A percentile compares a stretch with the other conserved stretches of the same genome.
phyloP scores from a whole-genome alignment of 2,329 filamentous ascomycete species.

The Microcyclospora tardicrescens region DNA sequence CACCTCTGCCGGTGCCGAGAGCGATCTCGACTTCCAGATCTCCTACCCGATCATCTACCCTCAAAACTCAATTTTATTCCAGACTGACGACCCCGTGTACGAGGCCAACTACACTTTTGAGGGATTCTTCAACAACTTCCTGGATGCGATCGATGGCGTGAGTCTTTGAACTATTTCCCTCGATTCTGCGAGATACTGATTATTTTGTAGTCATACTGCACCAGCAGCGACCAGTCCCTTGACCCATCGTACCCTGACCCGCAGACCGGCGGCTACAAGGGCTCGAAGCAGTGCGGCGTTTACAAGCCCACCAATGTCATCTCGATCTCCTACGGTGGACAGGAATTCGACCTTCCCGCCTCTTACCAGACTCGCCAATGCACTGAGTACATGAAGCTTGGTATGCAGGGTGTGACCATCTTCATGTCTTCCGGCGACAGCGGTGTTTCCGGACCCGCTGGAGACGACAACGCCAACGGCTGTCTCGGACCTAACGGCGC shows the following conservation, averaged over 20 bases:
- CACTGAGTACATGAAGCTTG: conserved; percentile 32
- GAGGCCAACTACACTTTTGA: conserved; percentile 26
- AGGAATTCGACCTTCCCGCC: conserved; percentile 40
- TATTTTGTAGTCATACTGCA: conserved; percentile 32
- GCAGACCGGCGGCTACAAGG: conserved; percentile 37
- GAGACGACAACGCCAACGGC: conserved; percentile 21
- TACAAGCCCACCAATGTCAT: conserved; percentile 43
- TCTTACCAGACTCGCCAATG: conserved; percentile 37
- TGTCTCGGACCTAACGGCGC: conserved; percentile 24
- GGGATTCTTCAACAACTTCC: conserved; percentile 31
- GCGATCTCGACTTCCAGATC: conserved; percentile 36
- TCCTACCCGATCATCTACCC: conserved; percentile 38
- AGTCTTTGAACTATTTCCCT: not conserved
- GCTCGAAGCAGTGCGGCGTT: conserved; percentile 30
- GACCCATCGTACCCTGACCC: conserved; percentile 41
- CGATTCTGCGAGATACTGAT: not conserved
- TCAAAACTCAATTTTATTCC: conserved; percentile 32
- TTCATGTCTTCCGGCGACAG: conserved; percentile 34
- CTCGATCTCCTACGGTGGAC: conserved; percentile 44
- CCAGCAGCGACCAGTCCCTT: conserved; percentile 36
- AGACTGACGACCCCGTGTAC: conserved; percentile 34
- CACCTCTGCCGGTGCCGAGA: conserved; percentile 14
- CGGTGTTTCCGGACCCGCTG: conserved; percentile 25
- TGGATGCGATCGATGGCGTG: conserved; percentile 36
- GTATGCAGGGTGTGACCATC: conserved; percentile 33